Base-by-base conservation (phyloP, 2,329 filamentous ascomycete species). In the Arthrinium phaeospermum region DNA sequence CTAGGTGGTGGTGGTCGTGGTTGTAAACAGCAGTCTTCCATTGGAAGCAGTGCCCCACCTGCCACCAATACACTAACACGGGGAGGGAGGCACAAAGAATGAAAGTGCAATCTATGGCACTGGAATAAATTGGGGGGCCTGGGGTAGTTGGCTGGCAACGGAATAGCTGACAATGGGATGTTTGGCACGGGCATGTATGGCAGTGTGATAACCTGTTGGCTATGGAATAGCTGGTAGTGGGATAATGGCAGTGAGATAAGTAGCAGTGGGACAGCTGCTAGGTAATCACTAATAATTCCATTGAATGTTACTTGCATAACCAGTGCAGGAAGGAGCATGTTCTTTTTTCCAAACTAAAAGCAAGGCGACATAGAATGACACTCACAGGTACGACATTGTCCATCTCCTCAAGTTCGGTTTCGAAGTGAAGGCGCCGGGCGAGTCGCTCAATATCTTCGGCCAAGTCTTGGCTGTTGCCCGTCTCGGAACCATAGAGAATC, bases 401-500 rank as follows among this genome's bases (percentile, higher is more conserved):
- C 83, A 98, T 89, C 81, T 95, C 94, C 72, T 91, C 89, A 34
- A 98, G 90, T 70, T 89, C 87, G 30, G 92, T 93, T 74, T 88
- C 83, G 82, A 98, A 98, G 78, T 91, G 94, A 72, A 98, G 84
- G 45, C 96, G 89, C 83, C 96, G 91, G 47, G 91, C 89, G 75
- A 94, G 83, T 53, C 91, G 87, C 51, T 92, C 94, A 74, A 98
- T 85, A 80, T 98, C 94, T 78, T 94, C 91, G 27, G 96, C 96
- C 75, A 96, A 90, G 82, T 98, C 96, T 82, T 98, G 94, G 71
- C 94, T 92, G 79, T 96, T 98, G 72, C 96, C 96, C 30, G 95
- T 98, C 85, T 99, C 96, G 51, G 96, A 97, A 71, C 94, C 96
- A 83, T 98, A 99, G 46, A 97, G 88, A 72, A 99, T 87, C 76